Conservation (phyloP, 2,329 filamentous ascomycete species). For the Pseudogymnoascus sp. region DNA sequence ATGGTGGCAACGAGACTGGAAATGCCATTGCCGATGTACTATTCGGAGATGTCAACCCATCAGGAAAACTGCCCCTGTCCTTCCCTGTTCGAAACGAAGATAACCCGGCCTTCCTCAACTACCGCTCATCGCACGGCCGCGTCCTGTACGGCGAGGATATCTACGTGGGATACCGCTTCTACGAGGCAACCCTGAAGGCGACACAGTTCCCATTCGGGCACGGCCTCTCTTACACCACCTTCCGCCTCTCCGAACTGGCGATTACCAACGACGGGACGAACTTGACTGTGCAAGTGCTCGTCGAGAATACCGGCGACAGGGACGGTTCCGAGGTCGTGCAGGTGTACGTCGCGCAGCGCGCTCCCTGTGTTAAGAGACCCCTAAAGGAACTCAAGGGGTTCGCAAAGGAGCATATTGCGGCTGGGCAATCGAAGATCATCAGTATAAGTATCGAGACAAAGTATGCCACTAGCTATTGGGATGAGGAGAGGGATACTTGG, state of each 20-base stretch:
- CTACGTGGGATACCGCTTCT: conserved; percentile 58
- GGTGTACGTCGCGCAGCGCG: conserved; percentile 48
- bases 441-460: conserved; percentile 53
- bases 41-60: conserved; percentile 54
- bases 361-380: conserved; percentile 46
- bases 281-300: conserved; percentile 39
- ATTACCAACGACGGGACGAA: conserved; percentile 41
- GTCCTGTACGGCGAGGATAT: conserved; percentile 58
- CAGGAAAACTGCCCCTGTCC: conserved; percentile 52
- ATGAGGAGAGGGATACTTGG: conserved; percentile 60
- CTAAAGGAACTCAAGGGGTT: conserved; percentile 60
- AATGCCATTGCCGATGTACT: conserved; percentile 58
- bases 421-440: conserved; percentile 51
- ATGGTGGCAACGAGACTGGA: conserved; percentile 58
- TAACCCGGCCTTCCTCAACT: conserved; percentile 57
- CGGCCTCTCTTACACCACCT: conserved; percentile 67
- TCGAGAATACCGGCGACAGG: conserved; percentile 54
- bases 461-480: conserved; percentile 62
- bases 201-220: conserved; percentile 42
- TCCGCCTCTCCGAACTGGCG: conserved; percentile 45
- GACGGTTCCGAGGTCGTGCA: conserved; percentile 50
- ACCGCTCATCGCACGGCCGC: conserved; percentile 44
- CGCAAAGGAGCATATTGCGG: conserved; percentile 53
- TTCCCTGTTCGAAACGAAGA: conserved; percentile 51
- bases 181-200: conserved; percentile 40